Evolutionary conservation across 495 filamentous ascomycete genomes (phyloP).

Genomic region (Aspergillus biplanus): DNA sequence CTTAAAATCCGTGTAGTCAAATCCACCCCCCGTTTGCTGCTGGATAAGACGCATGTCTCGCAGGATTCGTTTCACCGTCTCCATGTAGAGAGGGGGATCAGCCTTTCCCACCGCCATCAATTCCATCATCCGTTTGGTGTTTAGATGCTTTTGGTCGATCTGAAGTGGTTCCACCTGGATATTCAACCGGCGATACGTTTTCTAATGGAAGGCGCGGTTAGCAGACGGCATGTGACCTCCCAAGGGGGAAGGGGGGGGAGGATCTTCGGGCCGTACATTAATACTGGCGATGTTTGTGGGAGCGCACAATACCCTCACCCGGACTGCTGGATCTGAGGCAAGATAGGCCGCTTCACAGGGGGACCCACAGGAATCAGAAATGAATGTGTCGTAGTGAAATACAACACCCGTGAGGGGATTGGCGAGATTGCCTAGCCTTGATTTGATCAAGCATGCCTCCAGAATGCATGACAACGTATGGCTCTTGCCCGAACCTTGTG

Average conservation of each 20-base stretch:
- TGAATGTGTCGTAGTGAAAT: slow-evolving; percentile 71
- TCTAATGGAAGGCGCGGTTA: slow-evolving; percentile 3
- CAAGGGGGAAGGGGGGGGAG: too few relatives aligned
- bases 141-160: slow-evolving; percentile 62
- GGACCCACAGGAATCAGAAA: slow-evolving; percentile 50
- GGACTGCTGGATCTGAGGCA: slow-evolving; percentile 53
- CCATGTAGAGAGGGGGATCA: slow-evolving; percentile 64
- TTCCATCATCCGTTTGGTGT: slow-evolving; percentile 64
- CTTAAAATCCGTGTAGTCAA: slow-evolving; percentile 60
- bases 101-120: slow-evolving; percentile 65
- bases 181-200: slow-evolving; percentile 35
- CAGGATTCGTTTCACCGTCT: slow-evolving; percentile 59
- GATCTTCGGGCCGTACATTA: slow-evolving; percentile 32
- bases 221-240: background rate
- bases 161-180: slow-evolving; percentile 56
- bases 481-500: slow-evolving; percentile 76
- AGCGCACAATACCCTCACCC: slow-evolving; percentile 65
- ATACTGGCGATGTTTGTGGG: slow-evolving; percentile 60
- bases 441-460: slow-evolving; percentile 59
- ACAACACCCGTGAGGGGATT: slow-evolving; percentile 64
- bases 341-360: slow-evolving; percentile 74
- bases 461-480: slow-evolving; percentile 73
- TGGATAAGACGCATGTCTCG: slow-evolving; percentile 58
- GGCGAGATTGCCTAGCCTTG: slow-evolving; percentile 41
- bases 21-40: slow-evolving; percentile 37